These are phyloP conservation scores for Phaeosphaeriaceae sp. DNA, from an alignment of 2,329 filamentous ascomycete species.

Conservation along the genomic window DNA sequence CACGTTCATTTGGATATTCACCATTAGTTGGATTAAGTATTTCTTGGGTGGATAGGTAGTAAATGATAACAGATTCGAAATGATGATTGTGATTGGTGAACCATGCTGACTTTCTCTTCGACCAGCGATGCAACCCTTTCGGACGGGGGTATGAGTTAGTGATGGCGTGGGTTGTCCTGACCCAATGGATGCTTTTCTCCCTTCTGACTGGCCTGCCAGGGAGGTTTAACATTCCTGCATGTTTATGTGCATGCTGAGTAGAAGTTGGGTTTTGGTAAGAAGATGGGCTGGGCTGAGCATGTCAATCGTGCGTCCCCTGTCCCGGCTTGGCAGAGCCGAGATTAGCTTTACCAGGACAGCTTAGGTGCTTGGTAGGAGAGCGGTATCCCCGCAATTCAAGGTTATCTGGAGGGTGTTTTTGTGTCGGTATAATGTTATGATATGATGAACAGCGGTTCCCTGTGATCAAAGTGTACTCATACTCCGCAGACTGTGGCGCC, in stretches of 20 bases:
- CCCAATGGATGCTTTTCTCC: conserved; percentile 5
- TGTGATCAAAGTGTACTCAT: no score
- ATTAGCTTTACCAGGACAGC: no score
- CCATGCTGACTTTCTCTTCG: neutral
- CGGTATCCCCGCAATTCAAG: neutral
- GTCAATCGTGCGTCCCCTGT: no score
- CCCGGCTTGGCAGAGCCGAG: conserved; percentile 15
- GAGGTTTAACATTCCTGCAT: neutral
- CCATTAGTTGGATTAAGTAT: neutral
- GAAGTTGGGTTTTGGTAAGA: no score
- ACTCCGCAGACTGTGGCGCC: no score
- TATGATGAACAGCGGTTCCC: no score
- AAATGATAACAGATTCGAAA: neutral
- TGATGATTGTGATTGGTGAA: no score
- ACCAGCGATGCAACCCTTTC: neutral
- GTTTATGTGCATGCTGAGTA: no score
- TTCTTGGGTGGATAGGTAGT: neutral
- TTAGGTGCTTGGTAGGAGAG: no score
- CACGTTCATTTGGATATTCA: conserved; percentile 3
- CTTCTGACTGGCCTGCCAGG: neutral
- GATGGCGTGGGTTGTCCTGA: neutral
- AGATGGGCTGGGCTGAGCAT: no score
- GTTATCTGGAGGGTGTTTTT: no score
- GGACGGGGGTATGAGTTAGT: neutral
- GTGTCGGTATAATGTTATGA: no score